Base-by-base conservation (phyloP, 306 rosid genomes). In the Vicia villosa region DNA sequence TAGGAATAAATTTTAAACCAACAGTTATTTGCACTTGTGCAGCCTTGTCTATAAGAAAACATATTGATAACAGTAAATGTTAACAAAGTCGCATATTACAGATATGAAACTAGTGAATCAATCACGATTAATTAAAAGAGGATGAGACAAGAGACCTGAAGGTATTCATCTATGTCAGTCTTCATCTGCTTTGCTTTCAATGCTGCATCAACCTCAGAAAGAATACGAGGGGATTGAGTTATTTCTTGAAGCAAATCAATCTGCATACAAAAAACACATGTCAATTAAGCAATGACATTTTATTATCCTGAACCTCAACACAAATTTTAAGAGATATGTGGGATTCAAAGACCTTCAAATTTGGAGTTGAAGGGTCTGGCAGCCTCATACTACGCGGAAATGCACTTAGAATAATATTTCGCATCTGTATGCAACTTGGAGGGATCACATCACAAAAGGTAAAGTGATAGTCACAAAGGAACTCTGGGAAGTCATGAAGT, bases 371-470 rank as follows among this genome's bases (percentile, higher is more conserved):
- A 57, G 96, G 96, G 85, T 91, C 97, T 13, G 99, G 97, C 43
- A 95, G 85, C 85, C 99, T 91, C 97, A 95, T 95, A 72, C 89
- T 95, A 51, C 93, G 97, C 4, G 99, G 97, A 81, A 95, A 91
- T 58, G 99, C 99, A 83, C 99, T 95, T 47, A 95, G 86, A 73
- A 95, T 91, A 58, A 95, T 95, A 78, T 91, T 95, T 57, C 99
- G 86, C 97, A 91, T 95, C 80, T 95, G 97, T 70, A 95, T 89
- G 87, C 97, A 95, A 77, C 97, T 89, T 46, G 97, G 97, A 73
- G 97, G 99, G 66, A 95, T 91, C 22, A 91, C 92, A 75, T 95
- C 99, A 72, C 97, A 95, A 72, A 91, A 95, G 63, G 97, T 86
- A 82, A 95, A 91, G 82, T 95, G 97, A 74, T 89, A 95, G 74